phyloP scores from a whole-genome alignment of 1,284 basidiomycete species.

The Irpex lacteus region DNA sequence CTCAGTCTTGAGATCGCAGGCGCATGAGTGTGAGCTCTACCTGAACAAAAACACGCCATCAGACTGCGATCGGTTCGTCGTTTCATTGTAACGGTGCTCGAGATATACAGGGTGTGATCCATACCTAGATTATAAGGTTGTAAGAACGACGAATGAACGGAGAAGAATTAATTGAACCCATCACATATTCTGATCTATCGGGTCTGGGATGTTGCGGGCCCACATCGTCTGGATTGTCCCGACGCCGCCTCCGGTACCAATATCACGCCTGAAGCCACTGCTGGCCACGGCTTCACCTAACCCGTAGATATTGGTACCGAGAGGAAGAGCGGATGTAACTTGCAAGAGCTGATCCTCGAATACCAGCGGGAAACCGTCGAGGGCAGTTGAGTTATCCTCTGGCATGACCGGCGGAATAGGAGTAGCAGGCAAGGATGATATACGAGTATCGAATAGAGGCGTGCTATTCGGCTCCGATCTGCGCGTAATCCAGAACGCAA shows the following conservation, averaged over 20 bases:
- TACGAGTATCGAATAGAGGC: slow-evolving; percentile 75
- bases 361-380: slow-evolving; percentile 63
- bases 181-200: slow-evolving; percentile 60
- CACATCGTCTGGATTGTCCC: slow-evolving; percentile 72
- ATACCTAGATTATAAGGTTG: slow-evolving; percentile 40
- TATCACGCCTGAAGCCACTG: slow-evolving; percentile 64
- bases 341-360: slow-evolving; percentile 76
- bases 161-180: slow-evolving; percentile 19
- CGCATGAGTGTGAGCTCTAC: slow-evolving; percentile 26
- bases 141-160: too few relatives aligned
- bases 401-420: slow-evolving; percentile 49
- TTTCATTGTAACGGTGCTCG: slow-evolving; percentile 57
- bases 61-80: slow-evolving; percentile 47
- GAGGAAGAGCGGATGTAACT: slow-evolving; percentile 62
- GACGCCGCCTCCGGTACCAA: slow-evolving; percentile 43
- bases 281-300: slow-evolving; percentile 72
- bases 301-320: slow-evolving; percentile 73
- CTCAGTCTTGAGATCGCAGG: neutral
- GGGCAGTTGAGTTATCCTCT: slow-evolving; percentile 45
- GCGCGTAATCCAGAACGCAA: slow-evolving; percentile 79
- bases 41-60: slow-evolving; percentile 71
- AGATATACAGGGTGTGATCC: slow-evolving; percentile 70
- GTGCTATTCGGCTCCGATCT: slow-evolving; percentile 51
- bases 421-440: slow-evolving; percentile 49
- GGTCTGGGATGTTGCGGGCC: slow-evolving; percentile 61